Percentiles rank a stretch among this genome's conserved stretches.
Conservation (phyloP, 2,329 filamentous ascomycete genomes). For the Aquanectria penicillioides region DNA sequence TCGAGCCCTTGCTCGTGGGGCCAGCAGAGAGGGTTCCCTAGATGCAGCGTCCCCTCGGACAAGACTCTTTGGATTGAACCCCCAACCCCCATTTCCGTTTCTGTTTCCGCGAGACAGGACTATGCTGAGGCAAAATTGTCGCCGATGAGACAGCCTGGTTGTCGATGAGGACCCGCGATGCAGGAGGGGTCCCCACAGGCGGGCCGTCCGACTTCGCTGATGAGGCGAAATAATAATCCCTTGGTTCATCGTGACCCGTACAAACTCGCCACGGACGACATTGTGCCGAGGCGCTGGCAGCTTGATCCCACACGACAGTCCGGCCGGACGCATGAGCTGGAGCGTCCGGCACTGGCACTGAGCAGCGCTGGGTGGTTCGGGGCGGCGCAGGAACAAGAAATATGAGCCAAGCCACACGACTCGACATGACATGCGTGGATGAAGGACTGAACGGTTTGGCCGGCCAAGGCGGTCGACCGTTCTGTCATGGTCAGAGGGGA, state of each 20-base stretch:
- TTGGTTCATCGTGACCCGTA: constrained; percentile 1
- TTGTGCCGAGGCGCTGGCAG: neutral
- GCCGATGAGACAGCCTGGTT: constrained; percentile 16
- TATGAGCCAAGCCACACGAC: constrained; percentile 22
- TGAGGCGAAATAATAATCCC: constrained; percentile 4
- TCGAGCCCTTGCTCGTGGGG: constrained; percentile 34
- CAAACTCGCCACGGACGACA: neutral
- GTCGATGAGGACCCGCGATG: constrained; percentile 16
- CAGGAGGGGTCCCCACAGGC: constrained; percentile 17
- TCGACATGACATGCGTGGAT: neutral
- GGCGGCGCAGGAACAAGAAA: neutral
- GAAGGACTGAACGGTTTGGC: neutral
- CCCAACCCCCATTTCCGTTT: constrained; percentile 22
- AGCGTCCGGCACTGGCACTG: too few relatives aligned
- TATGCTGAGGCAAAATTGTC: constrained; percentile 25
- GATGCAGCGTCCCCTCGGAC: constrained; percentile 25
- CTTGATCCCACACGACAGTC: constrained; percentile 19
- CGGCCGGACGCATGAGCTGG: constrained; percentile 4
- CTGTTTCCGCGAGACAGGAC: constrained; percentile 18
- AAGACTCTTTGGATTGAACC: constrained; percentile 17
- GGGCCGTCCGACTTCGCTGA: constrained; percentile 28
- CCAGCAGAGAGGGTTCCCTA: constrained; percentile 33
- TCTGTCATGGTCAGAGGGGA: neutral
- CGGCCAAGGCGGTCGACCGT: neutral
- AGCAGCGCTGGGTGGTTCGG: neutral